phyloP scores from a whole-genome alignment of 2,329 filamentous ascomycete genomes.

The Phoma herbarum region DNA sequence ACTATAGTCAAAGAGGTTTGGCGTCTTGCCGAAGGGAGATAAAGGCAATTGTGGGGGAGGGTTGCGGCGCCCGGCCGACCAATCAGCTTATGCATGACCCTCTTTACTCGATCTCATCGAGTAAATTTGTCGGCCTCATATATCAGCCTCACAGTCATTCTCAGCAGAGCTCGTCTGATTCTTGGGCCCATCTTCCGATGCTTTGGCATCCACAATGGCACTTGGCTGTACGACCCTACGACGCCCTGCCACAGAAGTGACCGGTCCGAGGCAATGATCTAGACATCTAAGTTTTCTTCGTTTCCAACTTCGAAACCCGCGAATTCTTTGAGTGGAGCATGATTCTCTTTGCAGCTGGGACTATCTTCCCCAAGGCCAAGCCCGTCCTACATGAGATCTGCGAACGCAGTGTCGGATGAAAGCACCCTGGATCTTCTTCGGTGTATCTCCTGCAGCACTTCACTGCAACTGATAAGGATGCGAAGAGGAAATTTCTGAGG shows the following conservation, averaged over 20 bases:
- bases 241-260: not conserved
- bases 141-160: constrained; percentile 23
- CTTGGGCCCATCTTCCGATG: constrained; percentile 7
- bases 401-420: not conserved
- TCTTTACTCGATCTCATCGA: constrained; percentile 44
- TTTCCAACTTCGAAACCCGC: not conserved
- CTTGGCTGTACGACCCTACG: not conserved
- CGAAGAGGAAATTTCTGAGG: not conserved
- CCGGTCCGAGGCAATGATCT: not conserved
- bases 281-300: not conserved
- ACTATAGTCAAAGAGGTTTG: constrained; percentile 20
- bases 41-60: constrained; percentile 38
- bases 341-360: not conserved
- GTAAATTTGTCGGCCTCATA: constrained; percentile 32
- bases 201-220: constrained; percentile 8
- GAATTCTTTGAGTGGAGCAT: not conserved
- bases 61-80: constrained; percentile 19
- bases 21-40: constrained; percentile 27
- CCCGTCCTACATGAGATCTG: not conserved
- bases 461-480: constrained; percentile 11
- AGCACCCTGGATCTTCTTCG: not conserved
- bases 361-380: not conserved
- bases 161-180: constrained; percentile 12
- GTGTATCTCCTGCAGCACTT: not conserved
- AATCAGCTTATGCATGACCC: constrained; percentile 24